Evolutionary conservation across 2,329 filamentous ascomycete species (phyloP).

Genomic region (Scedosporium apiospermum): DNA sequence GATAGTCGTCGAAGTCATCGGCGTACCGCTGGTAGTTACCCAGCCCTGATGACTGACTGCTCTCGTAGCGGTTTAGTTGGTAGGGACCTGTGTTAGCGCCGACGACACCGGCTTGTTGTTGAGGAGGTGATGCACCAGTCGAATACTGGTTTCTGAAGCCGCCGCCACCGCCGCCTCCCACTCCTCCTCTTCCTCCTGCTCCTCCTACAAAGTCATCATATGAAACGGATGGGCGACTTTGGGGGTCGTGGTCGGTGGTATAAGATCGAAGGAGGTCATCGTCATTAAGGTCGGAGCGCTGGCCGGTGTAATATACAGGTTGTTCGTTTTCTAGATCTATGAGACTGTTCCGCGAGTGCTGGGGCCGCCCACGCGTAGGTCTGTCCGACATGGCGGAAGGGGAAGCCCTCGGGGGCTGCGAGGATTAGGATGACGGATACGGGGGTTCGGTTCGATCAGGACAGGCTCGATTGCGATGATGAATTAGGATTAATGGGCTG

Average conservation of each 20-base stretch:
- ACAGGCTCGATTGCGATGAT: slow-evolving; percentile 3
- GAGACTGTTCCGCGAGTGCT: slow-evolving; percentile 44
- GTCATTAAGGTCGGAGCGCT: slow-evolving; percentile 70
- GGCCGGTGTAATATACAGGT: slow-evolving; percentile 64
- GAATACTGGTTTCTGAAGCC: neutral
- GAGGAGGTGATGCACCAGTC: slow-evolving; percentile 4
- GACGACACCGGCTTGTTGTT: slow-evolving; percentile 1
- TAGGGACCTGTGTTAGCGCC: slow-evolving; percentile 29
- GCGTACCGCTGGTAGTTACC: slow-evolving; percentile 89
- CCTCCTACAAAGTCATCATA: slow-evolving; percentile 92
- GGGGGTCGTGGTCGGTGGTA: slow-evolving; percentile 57
- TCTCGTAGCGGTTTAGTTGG: slow-evolving; percentile 39
- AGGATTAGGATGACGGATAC: slow-evolving; percentile 7
- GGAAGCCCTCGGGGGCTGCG: slow-evolving; percentile 15
- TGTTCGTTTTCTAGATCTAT: slow-evolving; percentile 66
- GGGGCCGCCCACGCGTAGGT: slow-evolving; percentile 37
- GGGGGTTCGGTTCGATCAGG: neutral
- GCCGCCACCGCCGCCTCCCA: slow-evolving; percentile 13
- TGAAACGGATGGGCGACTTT: slow-evolving; percentile 72
- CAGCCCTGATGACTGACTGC: slow-evolving; percentile 66
- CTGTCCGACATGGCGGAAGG: slow-evolving; percentile 50
- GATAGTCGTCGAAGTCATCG: slow-evolving; percentile 73
- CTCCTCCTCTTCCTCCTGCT: slow-evolving; percentile 29
- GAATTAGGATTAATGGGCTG: neutral
- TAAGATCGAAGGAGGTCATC: slow-evolving; percentile 70